Base-by-base conservation (phyloP, 192 early-diverging fungal species). In the Coemansia sp. region DNA sequence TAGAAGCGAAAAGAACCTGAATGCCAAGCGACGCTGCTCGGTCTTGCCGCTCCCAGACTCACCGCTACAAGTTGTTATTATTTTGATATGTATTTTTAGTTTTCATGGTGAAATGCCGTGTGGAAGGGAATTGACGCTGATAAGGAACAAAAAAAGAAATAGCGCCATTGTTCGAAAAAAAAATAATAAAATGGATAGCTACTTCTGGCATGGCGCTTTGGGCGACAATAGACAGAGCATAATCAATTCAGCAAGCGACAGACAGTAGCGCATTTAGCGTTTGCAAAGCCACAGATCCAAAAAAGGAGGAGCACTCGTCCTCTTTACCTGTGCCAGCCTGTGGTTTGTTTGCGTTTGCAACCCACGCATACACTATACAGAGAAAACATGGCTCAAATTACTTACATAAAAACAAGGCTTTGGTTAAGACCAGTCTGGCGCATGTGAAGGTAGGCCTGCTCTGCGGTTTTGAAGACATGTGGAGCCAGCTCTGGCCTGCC, bases 11-110 rank as follows among this genome's bases (percentile, higher is more conserved):
- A 92, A 75, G 60, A 89, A 88, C 16, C 86, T 87, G 30, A 92
- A 67, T 2, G 85, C 70, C 61, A 86, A 75, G 56, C 84, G 83
- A 23, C 84, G 84, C 34, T 85, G 84, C 70, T 95, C 91, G 1
- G 91, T 87, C 77, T 95, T 97, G 46, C 95, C 86, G 28, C 90
- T 84, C 46, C 88, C 89, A 90, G 84, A 46, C 84, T 84, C 72
- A 80, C 86, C 48, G 92, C 85, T 94, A 61, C 86, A 85, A 46
- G 86, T 79, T 49, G 6, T 12, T 26, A 26, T 7, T 25, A 13
- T 7, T 39, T 39, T 39, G 37, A 39, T 39, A 46, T 46, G 5
- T 37, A 10, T 37, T 6, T 37, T 37, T 37, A 37, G 2, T 37
- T 37, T 37, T 10, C 35, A 37, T 4, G 35, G 35, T 37, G 35